These are phyloP conservation scores for Rubroboletus pulcherrimus DNA, from an alignment of 768 basidiomycete genomes.

Conservation along the genomic window DNA sequence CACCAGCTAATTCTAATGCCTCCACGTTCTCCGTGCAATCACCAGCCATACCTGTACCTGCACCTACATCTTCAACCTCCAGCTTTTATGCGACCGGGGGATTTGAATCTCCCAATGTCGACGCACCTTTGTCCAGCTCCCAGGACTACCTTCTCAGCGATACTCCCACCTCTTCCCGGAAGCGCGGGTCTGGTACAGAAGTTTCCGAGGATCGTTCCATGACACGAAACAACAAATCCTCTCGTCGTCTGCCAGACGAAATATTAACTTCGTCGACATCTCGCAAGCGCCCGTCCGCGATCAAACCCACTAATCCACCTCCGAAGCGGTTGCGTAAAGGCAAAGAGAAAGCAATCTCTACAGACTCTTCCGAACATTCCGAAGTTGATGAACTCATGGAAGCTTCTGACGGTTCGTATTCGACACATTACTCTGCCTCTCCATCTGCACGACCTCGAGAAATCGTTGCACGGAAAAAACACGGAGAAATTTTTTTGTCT, in stretches of 20 bases:
- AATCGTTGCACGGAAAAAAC: conserved; percentile 17
- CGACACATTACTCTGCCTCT: conserved; percentile 14
- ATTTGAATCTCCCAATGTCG: not conserved
- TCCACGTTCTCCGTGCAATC: conserved; percentile 5
- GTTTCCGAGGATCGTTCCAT: conserved; percentile 5
- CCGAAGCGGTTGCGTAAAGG: conserved; percentile 27
- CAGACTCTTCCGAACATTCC: conserved; percentile 17
- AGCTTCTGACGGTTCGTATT: conserved; percentile 7
- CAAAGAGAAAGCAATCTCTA: conserved; percentile 22
- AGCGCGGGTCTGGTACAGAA: conserved; percentile 3
- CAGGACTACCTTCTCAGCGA: conserved; percentile 1
- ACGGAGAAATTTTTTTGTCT: conserved; percentile 41
- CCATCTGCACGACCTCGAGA: conserved; percentile 10
- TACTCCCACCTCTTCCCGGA: conserved; percentile 1
- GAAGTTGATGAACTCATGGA: conserved; percentile 13
- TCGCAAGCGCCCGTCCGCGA: conserved; percentile 22
- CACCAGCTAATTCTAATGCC: not conserved
- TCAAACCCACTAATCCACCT: conserved; percentile 17
- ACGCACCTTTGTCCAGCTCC: not conserved
- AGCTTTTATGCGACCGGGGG: not conserved
- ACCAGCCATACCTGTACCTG: not conserved
- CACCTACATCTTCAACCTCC: not conserved
- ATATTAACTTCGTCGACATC: conserved; percentile 7
- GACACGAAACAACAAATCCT: conserved; percentile 2
- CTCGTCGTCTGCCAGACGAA: conserved; percentile 6